Evolutionary conservation across 2,329 filamentous ascomycete genomes (phyloP).

Genomic region (Fusarium napiforme): DNA sequence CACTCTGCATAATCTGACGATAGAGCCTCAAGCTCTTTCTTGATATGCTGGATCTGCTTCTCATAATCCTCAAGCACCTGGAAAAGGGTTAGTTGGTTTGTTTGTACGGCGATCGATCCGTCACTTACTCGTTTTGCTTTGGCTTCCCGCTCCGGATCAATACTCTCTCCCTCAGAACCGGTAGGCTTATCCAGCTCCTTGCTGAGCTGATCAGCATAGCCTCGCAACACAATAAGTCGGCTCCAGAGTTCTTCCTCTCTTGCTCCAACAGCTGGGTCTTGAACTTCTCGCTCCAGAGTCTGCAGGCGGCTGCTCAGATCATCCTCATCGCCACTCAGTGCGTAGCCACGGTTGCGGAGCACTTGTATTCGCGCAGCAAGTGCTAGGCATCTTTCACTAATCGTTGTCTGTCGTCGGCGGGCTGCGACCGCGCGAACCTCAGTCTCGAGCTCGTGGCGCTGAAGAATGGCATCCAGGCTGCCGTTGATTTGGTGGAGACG

Average conservation of each 20-base stretch:
- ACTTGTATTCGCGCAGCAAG: constrained; percentile 85
- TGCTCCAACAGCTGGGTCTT: constrained; percentile 79
- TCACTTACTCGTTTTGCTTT: constrained; percentile 77
- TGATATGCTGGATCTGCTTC: constrained; percentile 80
- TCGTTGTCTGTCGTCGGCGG: constrained; percentile 75
- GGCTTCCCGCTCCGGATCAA: constrained; percentile 76
- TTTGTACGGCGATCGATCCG: not conserved
- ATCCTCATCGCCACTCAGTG: constrained; percentile 82
- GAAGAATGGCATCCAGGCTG: constrained; percentile 76
- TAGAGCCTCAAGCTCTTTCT: constrained; percentile 74
- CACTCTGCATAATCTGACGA: constrained; percentile 67
- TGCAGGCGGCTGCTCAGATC: constrained; percentile 78
- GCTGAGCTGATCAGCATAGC: constrained; percentile 77
- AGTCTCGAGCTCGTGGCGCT: constrained; percentile 80
- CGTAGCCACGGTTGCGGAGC: constrained; percentile 82
- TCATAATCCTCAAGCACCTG: constrained; percentile 85
- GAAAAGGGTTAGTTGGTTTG: constrained; percentile 16
- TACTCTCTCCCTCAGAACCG: constrained; percentile 62
- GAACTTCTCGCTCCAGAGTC: constrained; percentile 73
- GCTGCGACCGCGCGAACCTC: constrained; percentile 79
- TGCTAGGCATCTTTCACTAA: constrained; percentile 77
- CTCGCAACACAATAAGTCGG: constrained; percentile 77
- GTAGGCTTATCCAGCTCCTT: constrained; percentile 78
- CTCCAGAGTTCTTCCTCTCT: constrained; percentile 89
- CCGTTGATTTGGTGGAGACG: constrained; percentile 84